phyloP scores from a whole-genome alignment of 768 basidiomycete genomes.

The Daedaleopsis nitida region DNA sequence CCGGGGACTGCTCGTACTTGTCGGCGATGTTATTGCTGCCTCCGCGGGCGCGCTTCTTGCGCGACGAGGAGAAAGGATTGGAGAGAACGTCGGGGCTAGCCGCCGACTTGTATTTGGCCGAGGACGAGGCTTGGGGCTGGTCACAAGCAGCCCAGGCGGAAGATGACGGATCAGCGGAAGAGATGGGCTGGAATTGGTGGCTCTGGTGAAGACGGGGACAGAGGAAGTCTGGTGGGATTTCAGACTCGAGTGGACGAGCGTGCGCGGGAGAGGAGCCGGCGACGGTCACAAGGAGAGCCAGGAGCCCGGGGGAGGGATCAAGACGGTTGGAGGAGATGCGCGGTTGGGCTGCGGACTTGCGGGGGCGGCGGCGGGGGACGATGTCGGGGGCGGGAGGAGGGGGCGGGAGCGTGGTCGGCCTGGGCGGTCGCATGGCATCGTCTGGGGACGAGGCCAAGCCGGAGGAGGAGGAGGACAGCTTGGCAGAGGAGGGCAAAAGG shows the following conservation, averaged over 20 bases:
- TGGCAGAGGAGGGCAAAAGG: constrained; percentile 22
- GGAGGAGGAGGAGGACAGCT: constrained; percentile 4
- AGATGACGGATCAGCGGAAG: constrained; percentile 10
- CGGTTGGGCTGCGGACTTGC: background rate
- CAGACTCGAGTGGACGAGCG: constrained; percentile 44
- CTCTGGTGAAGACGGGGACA: constrained; percentile 43
- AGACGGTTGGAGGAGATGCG: constrained; percentile 13
- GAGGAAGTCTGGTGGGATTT: constrained; percentile 57
- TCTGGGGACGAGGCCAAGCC: constrained; percentile 3
- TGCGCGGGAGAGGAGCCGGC: constrained; percentile 47
- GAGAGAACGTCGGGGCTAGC: constrained; percentile 3
- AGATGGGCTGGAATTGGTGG: constrained; percentile 4
- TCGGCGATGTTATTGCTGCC: constrained; percentile 44
- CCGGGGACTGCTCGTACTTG: constrained; percentile 51
- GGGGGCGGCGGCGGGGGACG: constrained; percentile 16
- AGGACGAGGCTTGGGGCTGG: constrained; percentile 4
- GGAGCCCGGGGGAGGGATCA: constrained; percentile 50
- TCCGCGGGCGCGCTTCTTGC: constrained; percentile 17
- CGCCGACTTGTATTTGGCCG: constrained; percentile 19
- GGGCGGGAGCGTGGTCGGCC: constrained; percentile 12
- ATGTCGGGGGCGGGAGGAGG: constrained; percentile 18
- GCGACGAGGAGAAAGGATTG: constrained; percentile 6
- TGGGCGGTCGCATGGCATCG: constrained; percentile 21
- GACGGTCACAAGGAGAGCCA: constrained; percentile 60
- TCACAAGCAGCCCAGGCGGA: constrained; percentile 12